These are phyloP conservation scores for Podospora didyma DNA, from an alignment of 495 filamentous ascomycete genomes.

Conservation along the genomic window DNA sequence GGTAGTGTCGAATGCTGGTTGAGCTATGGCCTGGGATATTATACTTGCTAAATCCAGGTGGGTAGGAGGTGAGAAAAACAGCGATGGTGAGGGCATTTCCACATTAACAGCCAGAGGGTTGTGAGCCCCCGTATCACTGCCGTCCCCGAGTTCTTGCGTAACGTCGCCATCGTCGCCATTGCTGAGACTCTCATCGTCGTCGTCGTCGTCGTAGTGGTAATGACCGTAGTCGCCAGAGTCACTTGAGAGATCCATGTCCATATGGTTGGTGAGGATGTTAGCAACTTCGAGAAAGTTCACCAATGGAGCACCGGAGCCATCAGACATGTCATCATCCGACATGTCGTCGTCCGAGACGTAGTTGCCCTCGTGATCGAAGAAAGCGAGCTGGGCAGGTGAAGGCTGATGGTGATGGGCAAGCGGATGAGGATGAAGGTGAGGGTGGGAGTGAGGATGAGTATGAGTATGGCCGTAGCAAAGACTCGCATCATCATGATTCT, in stretches of 20 bases:
- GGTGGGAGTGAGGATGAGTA: slow-evolving; percentile 3
- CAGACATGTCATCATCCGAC: slow-evolving; percentile 20
- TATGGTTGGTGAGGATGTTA: slow-evolving; percentile 17
- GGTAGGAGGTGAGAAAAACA: neutral
- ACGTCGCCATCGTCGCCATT: neutral
- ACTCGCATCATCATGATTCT: slow-evolving; percentile 17
- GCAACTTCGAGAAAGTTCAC: slow-evolving; percentile 13
- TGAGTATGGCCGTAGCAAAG: slow-evolving; percentile 3
- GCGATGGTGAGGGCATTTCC: too few relatives aligned
- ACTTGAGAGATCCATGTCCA: slow-evolving; percentile 14
- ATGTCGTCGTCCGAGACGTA: slow-evolving; percentile 19
- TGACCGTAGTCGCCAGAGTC: slow-evolving; percentile 1
- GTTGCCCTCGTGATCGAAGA: slow-evolving; percentile 6
- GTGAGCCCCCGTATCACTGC: too few relatives aligned
- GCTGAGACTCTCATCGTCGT: neutral
- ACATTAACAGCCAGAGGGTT: too few relatives aligned
- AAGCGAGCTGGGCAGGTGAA: neutral
- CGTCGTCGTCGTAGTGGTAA: neutral
- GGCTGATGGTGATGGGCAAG: neutral
- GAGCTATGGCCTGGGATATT: neutral
- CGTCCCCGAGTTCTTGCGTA: too few relatives aligned
- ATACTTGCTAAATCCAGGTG: neutral
- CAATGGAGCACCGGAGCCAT: slow-evolving; percentile 18
- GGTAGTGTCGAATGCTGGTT: neutral
- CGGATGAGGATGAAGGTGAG: slow-evolving; percentile 5